phyloP scores from a whole-genome alignment of 2,329 filamentous ascomycete species.

The Metarhizium rileyi region DNA sequence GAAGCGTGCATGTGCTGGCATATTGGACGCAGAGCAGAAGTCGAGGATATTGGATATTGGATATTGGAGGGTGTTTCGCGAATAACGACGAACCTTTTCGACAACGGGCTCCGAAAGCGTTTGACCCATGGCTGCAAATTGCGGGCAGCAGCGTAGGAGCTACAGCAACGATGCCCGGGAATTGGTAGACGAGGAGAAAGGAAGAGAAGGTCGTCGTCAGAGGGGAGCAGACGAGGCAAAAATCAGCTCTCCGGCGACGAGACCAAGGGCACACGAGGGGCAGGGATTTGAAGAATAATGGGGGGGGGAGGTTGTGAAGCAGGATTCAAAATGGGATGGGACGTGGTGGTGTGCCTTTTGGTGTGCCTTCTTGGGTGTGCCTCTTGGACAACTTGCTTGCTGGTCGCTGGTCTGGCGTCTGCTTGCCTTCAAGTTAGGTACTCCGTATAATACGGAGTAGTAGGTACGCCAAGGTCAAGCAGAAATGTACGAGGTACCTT shows the following conservation, averaged over 20 bases:
- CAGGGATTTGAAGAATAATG: conserved; percentile 1
- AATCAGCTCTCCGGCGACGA: conserved; percentile 3
- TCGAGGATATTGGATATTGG: not conserved
- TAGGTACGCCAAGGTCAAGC: too few relatives aligned
- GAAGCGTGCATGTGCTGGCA: not conserved
- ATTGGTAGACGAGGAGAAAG: conserved; percentile 6
- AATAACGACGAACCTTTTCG: conserved; percentile 66
- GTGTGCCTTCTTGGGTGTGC: not conserved
- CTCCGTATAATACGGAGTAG: too few relatives aligned
- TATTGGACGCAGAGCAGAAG: not conserved
- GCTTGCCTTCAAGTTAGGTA: too few relatives aligned
- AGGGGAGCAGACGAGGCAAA: conserved; percentile 2
- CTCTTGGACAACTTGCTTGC: not conserved
- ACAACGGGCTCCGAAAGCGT: conserved; percentile 98
- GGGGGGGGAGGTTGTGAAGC: conserved; percentile 1
- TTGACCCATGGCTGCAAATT: conserved; percentile 69
- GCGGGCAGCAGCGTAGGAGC: conserved; percentile 16
- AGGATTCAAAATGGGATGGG: conserved; percentile 1
- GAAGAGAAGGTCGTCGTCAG: conserved; percentile 3
- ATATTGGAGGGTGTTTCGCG: not conserved
- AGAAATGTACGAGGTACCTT: too few relatives aligned
- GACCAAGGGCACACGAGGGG: conserved; percentile 5
- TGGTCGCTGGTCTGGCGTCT: not conserved
- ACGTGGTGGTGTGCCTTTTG: not conserved
- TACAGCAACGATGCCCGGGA: conserved; percentile 14